A percentile compares a stretch with the other conserved stretches of the same genome.
Conservation (phyloP, 2,329 filamentous ascomycete genomes). For the Aspergillus fumigatus region DNA sequence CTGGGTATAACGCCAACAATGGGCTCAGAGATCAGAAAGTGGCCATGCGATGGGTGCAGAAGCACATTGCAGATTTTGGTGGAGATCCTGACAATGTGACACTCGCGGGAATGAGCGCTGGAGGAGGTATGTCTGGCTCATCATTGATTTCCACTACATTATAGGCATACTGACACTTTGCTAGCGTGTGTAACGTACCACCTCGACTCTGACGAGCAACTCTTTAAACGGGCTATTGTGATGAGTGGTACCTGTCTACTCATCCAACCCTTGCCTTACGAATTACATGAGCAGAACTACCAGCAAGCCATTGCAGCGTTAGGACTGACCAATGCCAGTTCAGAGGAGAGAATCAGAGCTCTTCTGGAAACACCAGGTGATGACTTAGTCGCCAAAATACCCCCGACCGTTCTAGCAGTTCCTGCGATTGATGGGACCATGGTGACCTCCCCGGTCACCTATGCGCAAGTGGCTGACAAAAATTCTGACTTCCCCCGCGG, state of each 20-base stretch:
- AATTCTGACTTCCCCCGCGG: slow-evolving; percentile 34
- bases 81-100: slow-evolving; percentile 39
- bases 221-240: slow-evolving; percentile 40
- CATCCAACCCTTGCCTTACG: slow-evolving; percentile 35
- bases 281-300: slow-evolving; percentile 41
- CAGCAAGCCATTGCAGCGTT: slow-evolving; percentile 37
- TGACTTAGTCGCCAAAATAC: slow-evolving; percentile 40
- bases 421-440: slow-evolving; percentile 44
- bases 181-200: slow-evolving; percentile 30
- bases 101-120: slow-evolving; percentile 47
- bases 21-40: slow-evolving; percentile 47
- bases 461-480: slow-evolving; percentile 17
- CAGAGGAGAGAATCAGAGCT: slow-evolving; percentile 39
- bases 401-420: slow-evolving; percentile 29
- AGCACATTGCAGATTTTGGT: slow-evolving; percentile 39
- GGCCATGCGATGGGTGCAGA: slow-evolving; percentile 37
- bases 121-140: slow-evolving; percentile 31
- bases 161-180: slow-evolving; percentile 1
- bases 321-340: slow-evolving; percentile 33
- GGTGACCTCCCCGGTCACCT: slow-evolving; percentile 26
- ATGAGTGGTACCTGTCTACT: slow-evolving; percentile 45
- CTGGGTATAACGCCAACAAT: slow-evolving; percentile 44
- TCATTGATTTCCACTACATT: not conserved
- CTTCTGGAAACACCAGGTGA: slow-evolving; percentile 39
- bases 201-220: slow-evolving; percentile 32